Percentiles rank a stretch among this genome's conserved stretches.
phyloP scores from a whole-genome alignment of 1,139 yeast species.

The Pichia sp. region DNA sequence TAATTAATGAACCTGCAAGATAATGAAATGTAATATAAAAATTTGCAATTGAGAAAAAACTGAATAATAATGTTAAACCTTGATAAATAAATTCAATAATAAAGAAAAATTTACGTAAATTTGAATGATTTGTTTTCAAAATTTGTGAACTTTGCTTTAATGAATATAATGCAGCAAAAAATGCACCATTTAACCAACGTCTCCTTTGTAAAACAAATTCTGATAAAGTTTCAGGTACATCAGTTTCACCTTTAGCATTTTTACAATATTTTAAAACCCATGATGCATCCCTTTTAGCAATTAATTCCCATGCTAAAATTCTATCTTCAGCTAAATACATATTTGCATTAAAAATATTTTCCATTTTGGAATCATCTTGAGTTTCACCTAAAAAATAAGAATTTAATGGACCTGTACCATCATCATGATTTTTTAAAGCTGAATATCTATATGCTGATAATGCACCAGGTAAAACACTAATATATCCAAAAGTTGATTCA shows the following conservation, averaged over 20 bases:
- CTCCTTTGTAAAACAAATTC: conserved; percentile 94
- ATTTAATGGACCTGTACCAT: conserved; percentile 86
- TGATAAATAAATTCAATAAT: conserved; percentile 83
- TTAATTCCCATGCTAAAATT: conserved; percentile 93
- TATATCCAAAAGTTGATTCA: conserved; percentile 89
- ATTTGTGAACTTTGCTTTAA: conserved; percentile 71
- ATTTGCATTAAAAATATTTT: conserved; percentile 87
- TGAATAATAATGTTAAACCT: conserved; percentile 63
- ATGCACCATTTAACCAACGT: conserved; percentile 97
- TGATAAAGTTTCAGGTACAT: conserved; percentile 86
- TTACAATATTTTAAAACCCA: conserved; percentile 94
- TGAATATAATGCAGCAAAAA: conserved; percentile 90
- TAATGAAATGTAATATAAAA: conserved; percentile 88
- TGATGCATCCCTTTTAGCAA: conserved; percentile 75
- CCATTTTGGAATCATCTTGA: conserved; percentile 38
- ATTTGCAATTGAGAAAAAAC: conserved; percentile 82
- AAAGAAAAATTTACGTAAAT: conserved; percentile 64
- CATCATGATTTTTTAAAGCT: conserved; percentile 76
- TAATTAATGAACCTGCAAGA: conserved; percentile 76
- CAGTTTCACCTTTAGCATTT: conserved; percentile 94
- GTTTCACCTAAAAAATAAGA: conserved; percentile 85
- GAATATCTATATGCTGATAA: conserved; percentile 88
- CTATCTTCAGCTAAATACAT: conserved; percentile 98
- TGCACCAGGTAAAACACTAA: conserved; percentile 93
- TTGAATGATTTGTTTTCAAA: conserved; percentile 82